These are phyloP conservation scores for Boletus pseudo-olivaceus DNA, from an alignment of 768 basidiomycete species.

Conservation along the genomic window DNA sequence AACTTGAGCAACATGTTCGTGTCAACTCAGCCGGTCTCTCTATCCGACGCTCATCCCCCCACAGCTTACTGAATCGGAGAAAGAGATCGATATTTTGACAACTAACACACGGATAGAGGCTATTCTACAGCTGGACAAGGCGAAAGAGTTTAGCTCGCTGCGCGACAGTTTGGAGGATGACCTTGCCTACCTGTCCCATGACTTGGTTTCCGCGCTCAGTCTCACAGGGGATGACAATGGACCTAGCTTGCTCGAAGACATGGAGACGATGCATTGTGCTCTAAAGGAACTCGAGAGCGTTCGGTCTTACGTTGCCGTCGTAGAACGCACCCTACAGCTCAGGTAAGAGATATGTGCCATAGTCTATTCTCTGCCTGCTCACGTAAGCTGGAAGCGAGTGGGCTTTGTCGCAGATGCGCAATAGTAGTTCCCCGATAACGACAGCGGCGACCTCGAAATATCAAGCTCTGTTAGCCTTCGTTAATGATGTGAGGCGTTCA, in stretches of 20 bases:
- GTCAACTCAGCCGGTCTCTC: constrained; percentile 13
- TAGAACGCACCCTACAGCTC: constrained; percentile 65
- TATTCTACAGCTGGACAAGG: constrained; percentile 51
- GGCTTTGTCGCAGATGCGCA: constrained; percentile 51
- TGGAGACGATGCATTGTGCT: constrained; percentile 75
- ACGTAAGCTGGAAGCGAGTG: constrained; percentile 44
- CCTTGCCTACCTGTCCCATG: constrained; percentile 59
- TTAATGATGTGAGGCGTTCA: constrained; percentile 42
- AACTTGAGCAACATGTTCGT: constrained; percentile 46
- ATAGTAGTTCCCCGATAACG: constrained; percentile 39
- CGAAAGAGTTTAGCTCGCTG: constrained; percentile 71
- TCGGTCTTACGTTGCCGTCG: constrained; percentile 69
- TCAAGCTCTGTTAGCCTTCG: constrained; percentile 58
- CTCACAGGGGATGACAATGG: constrained; percentile 41
- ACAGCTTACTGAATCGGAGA: constrained; percentile 56
- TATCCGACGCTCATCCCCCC: constrained; percentile 31
- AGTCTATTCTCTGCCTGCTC: constrained; percentile 1
- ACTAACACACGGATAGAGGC: constrained; percentile 45
- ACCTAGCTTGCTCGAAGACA: constrained; percentile 73
- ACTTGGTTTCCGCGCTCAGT: constrained; percentile 54
- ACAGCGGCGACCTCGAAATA: constrained; percentile 52
- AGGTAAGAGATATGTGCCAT: constrained; percentile 47
- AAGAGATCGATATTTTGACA: constrained; percentile 44
- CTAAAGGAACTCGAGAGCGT: constrained; percentile 76
- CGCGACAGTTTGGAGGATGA: constrained; percentile 79